These are phyloP conservation scores for Anthracocystis panici-leucophaei DNA, from an alignment of 1,284 basidiomycete genomes.

Conservation along the genomic window DNA sequence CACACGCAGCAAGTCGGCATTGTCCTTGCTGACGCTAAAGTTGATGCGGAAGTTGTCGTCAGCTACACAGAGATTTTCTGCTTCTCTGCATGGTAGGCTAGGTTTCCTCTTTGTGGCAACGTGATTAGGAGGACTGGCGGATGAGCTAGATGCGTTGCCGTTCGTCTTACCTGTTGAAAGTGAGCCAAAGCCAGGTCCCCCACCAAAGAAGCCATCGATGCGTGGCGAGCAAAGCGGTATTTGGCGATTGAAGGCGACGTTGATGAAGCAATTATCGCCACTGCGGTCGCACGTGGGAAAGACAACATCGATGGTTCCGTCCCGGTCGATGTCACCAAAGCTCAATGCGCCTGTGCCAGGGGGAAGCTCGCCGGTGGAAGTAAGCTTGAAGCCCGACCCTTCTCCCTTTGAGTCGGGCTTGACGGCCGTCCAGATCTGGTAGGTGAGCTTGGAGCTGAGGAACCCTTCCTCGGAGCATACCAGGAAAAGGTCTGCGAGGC, in stretches of 20 bases:
- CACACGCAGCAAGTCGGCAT: conserved; percentile 77
- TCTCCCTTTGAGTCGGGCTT: conserved; percentile 36
- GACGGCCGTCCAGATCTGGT: conserved; percentile 84
- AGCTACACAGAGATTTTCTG: conserved; percentile 82
- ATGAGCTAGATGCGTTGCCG: background rate
- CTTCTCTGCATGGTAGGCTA: conserved; percentile 72
- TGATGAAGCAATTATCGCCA: conserved; percentile 80
- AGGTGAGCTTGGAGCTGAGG: conserved; percentile 71
- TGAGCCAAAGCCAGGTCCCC: conserved; percentile 33
- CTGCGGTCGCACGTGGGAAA: conserved; percentile 80
- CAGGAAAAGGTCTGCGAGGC: conserved; percentile 91
- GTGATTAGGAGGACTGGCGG: background rate
- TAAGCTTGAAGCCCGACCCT: conserved; percentile 78
- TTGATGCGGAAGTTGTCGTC: conserved; percentile 86
- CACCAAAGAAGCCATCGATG: conserved; percentile 56
- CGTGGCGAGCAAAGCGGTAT: conserved; percentile 78
- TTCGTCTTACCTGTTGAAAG: conserved; percentile 15
- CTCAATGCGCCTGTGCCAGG: conserved; percentile 81
- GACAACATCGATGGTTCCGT: conserved; percentile 95
- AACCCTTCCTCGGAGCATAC: conserved; percentile 77
- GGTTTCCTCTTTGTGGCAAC: background rate
- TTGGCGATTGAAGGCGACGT: conserved; percentile 94
- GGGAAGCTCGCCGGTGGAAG: conserved; percentile 80
- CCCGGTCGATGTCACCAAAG: conserved; percentile 94
- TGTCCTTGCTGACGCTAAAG: conserved; percentile 74